Conservation (phyloP, 371 early-diverging fungal genomes). For the Mortierella sp. region DNA sequence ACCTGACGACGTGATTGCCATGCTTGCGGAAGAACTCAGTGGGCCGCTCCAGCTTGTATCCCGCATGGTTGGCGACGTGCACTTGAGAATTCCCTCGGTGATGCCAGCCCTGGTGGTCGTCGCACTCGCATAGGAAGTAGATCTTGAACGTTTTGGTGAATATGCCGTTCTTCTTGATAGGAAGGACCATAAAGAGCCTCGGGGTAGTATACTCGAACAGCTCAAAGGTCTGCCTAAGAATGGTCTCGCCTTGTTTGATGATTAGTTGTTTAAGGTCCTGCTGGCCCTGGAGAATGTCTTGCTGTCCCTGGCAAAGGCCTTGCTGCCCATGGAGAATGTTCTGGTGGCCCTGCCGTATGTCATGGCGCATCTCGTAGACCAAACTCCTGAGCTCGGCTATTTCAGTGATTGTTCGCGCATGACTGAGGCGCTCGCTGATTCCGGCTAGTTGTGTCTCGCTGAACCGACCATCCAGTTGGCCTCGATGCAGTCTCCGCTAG, state of each 20-base stretch:
- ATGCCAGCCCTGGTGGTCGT: slow-evolving; percentile 19
- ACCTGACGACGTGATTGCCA: slow-evolving; percentile 25
- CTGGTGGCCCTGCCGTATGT: too few species aligned
- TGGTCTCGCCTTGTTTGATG: neutral
- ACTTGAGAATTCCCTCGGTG: slow-evolving; percentile 21
- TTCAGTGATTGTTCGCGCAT: too few species aligned
- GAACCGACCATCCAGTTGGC: too few species aligned
- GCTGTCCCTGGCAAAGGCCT: too few species aligned
- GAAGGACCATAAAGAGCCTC: slow-evolving; percentile 44
- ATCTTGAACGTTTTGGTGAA: slow-evolving; percentile 31
- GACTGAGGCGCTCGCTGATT: too few species aligned
- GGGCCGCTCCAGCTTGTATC: slow-evolving; percentile 47
- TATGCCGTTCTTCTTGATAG: slow-evolving; percentile 4
- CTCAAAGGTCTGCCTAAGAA: slow-evolving; percentile 42
- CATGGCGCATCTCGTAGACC: too few species aligned
- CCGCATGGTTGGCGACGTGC: slow-evolving; percentile 46
- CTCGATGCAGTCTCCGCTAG: too few species aligned
- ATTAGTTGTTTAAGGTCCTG: too few species aligned
- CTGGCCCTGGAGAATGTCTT: too few species aligned
- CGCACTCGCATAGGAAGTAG: slow-evolving; percentile 49
- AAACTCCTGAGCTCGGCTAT: too few species aligned
- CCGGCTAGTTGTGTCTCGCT: too few species aligned
- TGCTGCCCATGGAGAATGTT: too few species aligned
- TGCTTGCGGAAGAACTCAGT: slow-evolving; percentile 46
- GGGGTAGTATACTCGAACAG: slow-evolving; percentile 47